A percentile compares a stretch with the other conserved stretches of the same genome.
phyloP scores from a whole-genome alignment of 768 basidiomycete genomes.

The Hypholoma sublateritium region DNA sequence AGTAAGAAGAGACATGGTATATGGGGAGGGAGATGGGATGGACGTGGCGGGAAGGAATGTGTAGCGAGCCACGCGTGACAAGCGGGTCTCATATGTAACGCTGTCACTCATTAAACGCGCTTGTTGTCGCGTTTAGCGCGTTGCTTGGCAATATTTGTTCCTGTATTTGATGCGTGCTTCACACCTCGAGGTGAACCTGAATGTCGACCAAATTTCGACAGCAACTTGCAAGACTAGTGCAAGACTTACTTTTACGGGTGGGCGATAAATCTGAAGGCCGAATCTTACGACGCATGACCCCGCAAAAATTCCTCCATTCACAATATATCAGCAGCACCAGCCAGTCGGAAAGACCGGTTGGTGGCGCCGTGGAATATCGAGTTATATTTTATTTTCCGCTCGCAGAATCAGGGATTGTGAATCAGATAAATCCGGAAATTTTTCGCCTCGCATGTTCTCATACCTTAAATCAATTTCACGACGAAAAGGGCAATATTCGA shows the following conservation, averaged over 20 bases:
- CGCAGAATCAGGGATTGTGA: too few relatives aligned
- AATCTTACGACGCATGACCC: too few relatives aligned
- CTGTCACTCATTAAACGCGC: constrained; percentile 38
- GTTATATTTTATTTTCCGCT: too few relatives aligned
- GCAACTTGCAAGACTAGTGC: not conserved
- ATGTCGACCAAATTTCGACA: not conserved
- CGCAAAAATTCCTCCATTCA: too few relatives aligned
- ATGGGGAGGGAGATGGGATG: constrained; percentile 7
- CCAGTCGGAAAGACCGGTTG: too few relatives aligned
- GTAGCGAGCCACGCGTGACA: constrained; percentile 20
- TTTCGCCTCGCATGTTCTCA: not conserved
- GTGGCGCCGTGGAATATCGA: too few relatives aligned
- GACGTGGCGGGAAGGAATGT: constrained; percentile 14
- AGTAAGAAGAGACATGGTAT: constrained; percentile 51
- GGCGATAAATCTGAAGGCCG: too few relatives aligned
- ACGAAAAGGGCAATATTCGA: not conserved
- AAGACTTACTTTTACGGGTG: too few relatives aligned
- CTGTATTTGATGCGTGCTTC: constrained; percentile 1
- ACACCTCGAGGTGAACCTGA: not conserved
- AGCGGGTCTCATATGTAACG: constrained; percentile 17
- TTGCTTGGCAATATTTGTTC: constrained; percentile 27
- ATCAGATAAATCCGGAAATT: not conserved
- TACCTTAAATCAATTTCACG: not conserved
- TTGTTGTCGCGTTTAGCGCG: constrained; percentile 34
- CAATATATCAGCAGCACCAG: too few relatives aligned